phyloP scores from a whole-genome alignment of 2,329 filamentous ascomycete genomes.

The Verticillium nonalfalfae region DNA sequence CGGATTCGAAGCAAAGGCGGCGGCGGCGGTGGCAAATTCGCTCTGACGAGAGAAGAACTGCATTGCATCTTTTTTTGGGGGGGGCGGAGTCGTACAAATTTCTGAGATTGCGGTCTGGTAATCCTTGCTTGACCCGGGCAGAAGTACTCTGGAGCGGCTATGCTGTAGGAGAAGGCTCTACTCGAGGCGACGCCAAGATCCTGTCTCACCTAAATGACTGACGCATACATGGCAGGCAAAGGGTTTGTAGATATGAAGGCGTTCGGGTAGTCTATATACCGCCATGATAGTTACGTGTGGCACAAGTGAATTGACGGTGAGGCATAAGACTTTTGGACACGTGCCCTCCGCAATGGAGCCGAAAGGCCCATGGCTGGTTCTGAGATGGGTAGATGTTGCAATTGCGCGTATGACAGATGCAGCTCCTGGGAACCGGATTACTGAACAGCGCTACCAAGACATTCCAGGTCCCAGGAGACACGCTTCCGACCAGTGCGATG shows the following conservation, averaged over 20 bases:
- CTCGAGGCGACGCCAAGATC: neutral
- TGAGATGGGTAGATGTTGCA: neutral
- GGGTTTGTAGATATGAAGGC: neutral
- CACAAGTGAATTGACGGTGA: too few relatives aligned
- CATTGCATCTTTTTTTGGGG: neutral
- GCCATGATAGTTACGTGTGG: neutral
- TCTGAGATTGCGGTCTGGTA: neutral
- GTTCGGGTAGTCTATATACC: neutral
- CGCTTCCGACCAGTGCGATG: neutral
- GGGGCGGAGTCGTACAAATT: neutral
- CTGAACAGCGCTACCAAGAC: neutral
- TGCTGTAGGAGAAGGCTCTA: neutral
- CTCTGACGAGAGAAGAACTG: neutral
- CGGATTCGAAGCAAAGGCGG: neutral
- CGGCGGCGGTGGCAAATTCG: neutral
- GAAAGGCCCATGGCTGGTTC: neutral
- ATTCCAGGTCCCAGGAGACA: neutral
- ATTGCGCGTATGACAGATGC: neutral
- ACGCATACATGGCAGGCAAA: neutral
- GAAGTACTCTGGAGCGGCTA: neutral
- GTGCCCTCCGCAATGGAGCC: neutral
- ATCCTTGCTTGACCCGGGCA: neutral
- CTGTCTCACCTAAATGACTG: neutral
- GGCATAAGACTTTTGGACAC: neutral
- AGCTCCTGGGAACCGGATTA: neutral